Conservation (phyloP, 2,329 filamentous ascomycete species). For the Monilinia fructicola region DNA sequence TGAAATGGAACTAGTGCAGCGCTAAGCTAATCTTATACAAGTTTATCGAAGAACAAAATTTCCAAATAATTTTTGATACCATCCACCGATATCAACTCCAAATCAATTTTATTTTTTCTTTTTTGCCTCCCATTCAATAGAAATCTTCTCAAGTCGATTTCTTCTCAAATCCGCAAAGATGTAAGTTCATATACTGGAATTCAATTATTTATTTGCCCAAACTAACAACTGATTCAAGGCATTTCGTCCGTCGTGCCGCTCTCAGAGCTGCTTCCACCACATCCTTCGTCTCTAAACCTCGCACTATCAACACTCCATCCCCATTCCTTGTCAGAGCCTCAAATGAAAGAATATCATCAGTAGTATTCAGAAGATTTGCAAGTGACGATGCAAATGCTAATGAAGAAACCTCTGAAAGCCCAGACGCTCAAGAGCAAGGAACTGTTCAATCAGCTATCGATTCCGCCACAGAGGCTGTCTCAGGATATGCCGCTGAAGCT, state of each 20-base stretch:
- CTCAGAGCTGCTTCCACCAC: slow-evolving; percentile 51
- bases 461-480: slow-evolving; percentile 28
- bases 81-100: neutral
- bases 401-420: slow-evolving; percentile 25
- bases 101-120: neutral
- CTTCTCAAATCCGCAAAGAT: neutral
- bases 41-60: slow-evolving; percentile 17
- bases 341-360: slow-evolving; percentile 37
- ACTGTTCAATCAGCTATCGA: slow-evolving; percentile 33
- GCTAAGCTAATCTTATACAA: slow-evolving; percentile 13
- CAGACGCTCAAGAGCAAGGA: slow-evolving; percentile 33
- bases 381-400: slow-evolving; percentile 45
- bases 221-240: slow-evolving; percentile 33
- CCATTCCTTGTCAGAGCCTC: slow-evolving; percentile 41
- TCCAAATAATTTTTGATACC: slow-evolving; percentile 11
- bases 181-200: slow-evolving; percentile 8
- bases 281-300: slow-evolving; percentile 46
- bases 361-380: slow-evolving; percentile 49
- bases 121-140: neutral
- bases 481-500: slow-evolving; percentile 21
- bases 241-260: slow-evolving; percentile 54
- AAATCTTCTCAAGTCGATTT: slow-evolving; percentile 13
- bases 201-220: neutral
- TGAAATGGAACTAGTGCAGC: neutral
- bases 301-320: slow-evolving; percentile 43